These are phyloP conservation scores for Ogataea glucozyma DNA, from an alignment of 805 yeast species.

Conservation along the genomic window DNA sequence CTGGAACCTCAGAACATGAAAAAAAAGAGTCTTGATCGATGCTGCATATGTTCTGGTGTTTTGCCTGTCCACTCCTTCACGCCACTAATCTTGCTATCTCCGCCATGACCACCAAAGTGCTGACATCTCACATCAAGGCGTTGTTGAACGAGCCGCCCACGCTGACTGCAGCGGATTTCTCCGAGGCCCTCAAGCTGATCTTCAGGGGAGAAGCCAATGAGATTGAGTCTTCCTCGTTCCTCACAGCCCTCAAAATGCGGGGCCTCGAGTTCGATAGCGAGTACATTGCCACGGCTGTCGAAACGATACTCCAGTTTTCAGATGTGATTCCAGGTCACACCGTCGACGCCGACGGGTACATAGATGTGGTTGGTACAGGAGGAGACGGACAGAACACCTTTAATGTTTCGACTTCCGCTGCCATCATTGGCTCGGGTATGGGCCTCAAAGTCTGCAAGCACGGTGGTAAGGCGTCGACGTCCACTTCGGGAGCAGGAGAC, in stretches of 20 bases:
- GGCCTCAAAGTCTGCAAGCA: constrained; percentile 82
- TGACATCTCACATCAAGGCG: constrained; percentile 64
- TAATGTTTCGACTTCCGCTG: constrained; percentile 93
- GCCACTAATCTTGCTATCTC: not conserved
- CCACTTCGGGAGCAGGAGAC: constrained; percentile 93
- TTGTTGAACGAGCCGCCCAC: constrained; percentile 60
- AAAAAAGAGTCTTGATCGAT: too few relatives aligned
- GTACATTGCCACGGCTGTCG: constrained; percentile 83
- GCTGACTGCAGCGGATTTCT: constrained; percentile 63
- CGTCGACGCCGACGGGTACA: constrained; percentile 53
- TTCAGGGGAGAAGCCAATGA: constrained; percentile 63
- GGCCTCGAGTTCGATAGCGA: constrained; percentile 81
- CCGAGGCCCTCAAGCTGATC: constrained; percentile 60
- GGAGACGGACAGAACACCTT: constrained; percentile 98
- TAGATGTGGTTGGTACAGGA: constrained; percentile 97
- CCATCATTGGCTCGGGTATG: constrained; percentile 92
- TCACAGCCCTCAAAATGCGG: constrained; percentile 71
- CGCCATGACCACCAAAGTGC: constrained; percentile 20
- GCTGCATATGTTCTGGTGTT: too few relatives aligned
- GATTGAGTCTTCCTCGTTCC: constrained; percentile 74
- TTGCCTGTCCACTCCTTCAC: not conserved
- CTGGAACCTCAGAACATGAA: too few relatives aligned
- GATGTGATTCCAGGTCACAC: constrained; percentile 47
- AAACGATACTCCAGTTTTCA: constrained; percentile 67
- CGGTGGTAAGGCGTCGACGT: constrained; percentile 96